Evolutionary conservation across 352 stramenopile genomes (phyloP), one percentile per base, ranked within the genome.

Genomic region (Pythium graminicola): DNA sequence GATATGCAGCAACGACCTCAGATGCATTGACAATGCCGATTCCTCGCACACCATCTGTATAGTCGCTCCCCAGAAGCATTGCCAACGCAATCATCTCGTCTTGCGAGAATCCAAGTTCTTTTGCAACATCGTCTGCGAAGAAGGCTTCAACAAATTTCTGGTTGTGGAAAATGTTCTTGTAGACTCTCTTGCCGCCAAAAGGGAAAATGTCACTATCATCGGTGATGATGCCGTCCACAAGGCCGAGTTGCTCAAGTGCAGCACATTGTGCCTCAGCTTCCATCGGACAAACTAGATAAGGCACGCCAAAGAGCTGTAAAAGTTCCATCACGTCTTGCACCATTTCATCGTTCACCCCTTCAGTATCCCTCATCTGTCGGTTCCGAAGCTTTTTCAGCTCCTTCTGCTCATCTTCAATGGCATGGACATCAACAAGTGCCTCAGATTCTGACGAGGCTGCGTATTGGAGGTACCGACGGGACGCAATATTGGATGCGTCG

Each of bases 141-240:
- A 99, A 99, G 2, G 86, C 95, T 75, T 99, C 96, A 9, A 99
- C 97, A 68, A 97, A 99, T 61, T 98, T 98, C 50, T 97, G 83
- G 54, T 99, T 92, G 54, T 99, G 92, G 57, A 99, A 99, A 62
- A 99, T 99, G 67, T 99, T 99, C 61, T 98, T 98, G 76, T 99
- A 99, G 16, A 99, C 84, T 23, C 64, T 77, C 36, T 81, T 67
- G 13, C 85, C 96, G 14, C 97, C 97, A 67, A 99, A 99, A 8
- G 77, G 73, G 46, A 94, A 94, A 28, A 94, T 91, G 54, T 94
- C 83, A 46, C 83, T 98, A 70, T 99, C 97, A 59, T 99, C 96
- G 1, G 96, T 99, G 38, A 99, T 96, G 44, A 99, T 93, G 4
- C 97, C 97, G 65, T 99, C 85, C 5, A 99, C 97, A 3, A 99